Evolutionary conservation across 2,329 filamentous ascomycete genomes (phyloP), one percentile per base, ranked within the genome.

Genomic region (Beauveria medogensis): DNA sequence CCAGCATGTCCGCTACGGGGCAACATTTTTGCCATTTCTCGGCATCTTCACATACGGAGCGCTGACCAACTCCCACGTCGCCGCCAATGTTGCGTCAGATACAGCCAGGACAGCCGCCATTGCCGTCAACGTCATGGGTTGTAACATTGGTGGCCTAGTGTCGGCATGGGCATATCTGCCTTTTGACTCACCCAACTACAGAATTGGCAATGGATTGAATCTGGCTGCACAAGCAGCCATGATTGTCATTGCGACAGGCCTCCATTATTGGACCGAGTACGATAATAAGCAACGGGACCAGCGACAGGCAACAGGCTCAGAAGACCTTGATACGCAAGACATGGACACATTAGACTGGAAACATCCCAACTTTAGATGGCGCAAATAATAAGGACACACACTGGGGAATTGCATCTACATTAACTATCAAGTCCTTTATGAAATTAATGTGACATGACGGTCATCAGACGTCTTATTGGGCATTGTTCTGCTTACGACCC

Each of bases 121-220:
- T 62, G 85, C 80, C 10, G 81, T 80, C 0, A 82, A 82, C 58
- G 84, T 88, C 67, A 87, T 67, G 65, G 9, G 62, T 22, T 61
- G 65, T 41, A 67, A 64, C 14, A 44, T 63, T 22, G 61, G 60
- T 8, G 56, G 57, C 20, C 24, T 58, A n/a, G 46, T 55, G 12
- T 57, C 46, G 12, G 59, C 63, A n/a, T 63, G 54, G 57, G 52
- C 57, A 20, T 64, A 87, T 71, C 66, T 89, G 48, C 80, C 82
- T 0, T 81, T 74, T 58, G 87, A 91, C 66, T 81, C 66, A 0
- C 88, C 88, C 0, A 73, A 88, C 62, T 91, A 84, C 66, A 82
- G 75, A 28, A 89, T 89, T 48, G 88, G 88, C 0, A 91, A 90
- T 68, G 87, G 87, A 0, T 69, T 90, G 20, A 91, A 91, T 68